phyloP scores from a whole-genome alignment of 345 rosid species.

The Lumnitzera racemosa region DNA sequence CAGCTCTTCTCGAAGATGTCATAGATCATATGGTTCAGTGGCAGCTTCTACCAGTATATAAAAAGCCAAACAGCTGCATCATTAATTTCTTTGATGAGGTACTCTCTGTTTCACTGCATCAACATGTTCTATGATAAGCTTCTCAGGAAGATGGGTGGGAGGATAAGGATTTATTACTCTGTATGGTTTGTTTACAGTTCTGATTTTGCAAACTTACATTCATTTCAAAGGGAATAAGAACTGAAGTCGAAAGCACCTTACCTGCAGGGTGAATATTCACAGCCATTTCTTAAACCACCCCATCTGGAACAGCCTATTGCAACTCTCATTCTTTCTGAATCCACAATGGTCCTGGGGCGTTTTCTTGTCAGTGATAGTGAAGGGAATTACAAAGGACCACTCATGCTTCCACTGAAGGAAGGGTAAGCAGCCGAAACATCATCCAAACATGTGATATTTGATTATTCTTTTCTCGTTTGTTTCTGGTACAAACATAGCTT shows the following conservation, averaged over 20 bases:
- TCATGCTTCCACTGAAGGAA: slow-evolving; percentile 65
- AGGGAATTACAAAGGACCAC: slow-evolving; percentile 83
- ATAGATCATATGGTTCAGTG: slow-evolving; percentile 81
- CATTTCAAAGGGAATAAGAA: not conserved
- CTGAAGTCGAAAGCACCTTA: slow-evolving; percentile 1
- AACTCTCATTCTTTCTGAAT: slow-evolving; percentile 75
- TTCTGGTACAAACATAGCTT: too few relatives aligned
- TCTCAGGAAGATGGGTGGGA: slow-evolving; percentile 5
- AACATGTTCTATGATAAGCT: slow-evolving; percentile 7
- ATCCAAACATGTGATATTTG: too few relatives aligned
- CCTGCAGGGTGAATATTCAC: slow-evolving; percentile 83
- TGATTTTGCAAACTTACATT: not conserved
- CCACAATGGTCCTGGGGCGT: slow-evolving; percentile 87
- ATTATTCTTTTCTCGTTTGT: too few relatives aligned
- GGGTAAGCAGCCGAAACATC: slow-evolving; percentile 38
- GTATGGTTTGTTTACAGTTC: not conserved
- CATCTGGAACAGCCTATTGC: slow-evolving; percentile 95
- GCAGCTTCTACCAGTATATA: slow-evolving; percentile 82
- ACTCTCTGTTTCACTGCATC: slow-evolving; percentile 17
- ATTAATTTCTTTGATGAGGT: slow-evolving; percentile 97
- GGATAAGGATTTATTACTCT: slow-evolving; percentile 7
- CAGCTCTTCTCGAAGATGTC: slow-evolving; percentile 61
- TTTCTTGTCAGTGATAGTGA: slow-evolving; percentile 63
- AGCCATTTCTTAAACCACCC: slow-evolving; percentile 95
- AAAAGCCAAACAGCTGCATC: slow-evolving; percentile 90